phyloP scores from a whole-genome alignment of 148 eudicot genomes.

The Arctostaphylos glauca region DNA sequence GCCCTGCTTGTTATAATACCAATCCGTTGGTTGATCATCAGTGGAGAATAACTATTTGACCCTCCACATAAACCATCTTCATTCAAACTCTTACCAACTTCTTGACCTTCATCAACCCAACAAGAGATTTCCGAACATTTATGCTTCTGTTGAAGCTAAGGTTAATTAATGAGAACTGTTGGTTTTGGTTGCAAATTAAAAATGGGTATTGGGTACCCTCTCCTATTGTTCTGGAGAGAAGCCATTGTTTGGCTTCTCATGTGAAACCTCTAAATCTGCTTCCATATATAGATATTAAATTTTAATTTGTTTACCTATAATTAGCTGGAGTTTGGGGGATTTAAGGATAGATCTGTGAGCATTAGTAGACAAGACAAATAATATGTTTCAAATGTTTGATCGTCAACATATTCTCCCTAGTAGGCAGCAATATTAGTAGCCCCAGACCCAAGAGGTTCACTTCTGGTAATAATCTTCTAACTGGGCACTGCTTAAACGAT shows the following conservation, averaged over 20 bases:
- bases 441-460: background rate
- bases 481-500: background rate
- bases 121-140: too few relatives aligned
- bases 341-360: background rate
- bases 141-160: too few relatives aligned
- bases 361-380: conserved; percentile 18
- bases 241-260: conserved; percentile 12
- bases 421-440: conserved; percentile 38
- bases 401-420: conserved; percentile 54
- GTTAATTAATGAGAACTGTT: background rate
- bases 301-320: background rate
- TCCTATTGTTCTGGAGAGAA: background rate
- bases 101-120: too few relatives aligned
- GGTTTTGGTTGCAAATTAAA: conserved; percentile 2
- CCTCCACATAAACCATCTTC: too few relatives aligned
- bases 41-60: too few relatives aligned
- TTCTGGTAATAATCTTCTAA: conserved; percentile 6
- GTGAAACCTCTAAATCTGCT: background rate
- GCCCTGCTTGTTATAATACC: too few relatives aligned
- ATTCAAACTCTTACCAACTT: too few relatives aligned
- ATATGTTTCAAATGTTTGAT: conserved; percentile 79
- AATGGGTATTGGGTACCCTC: conserved; percentile 17
- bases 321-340: background rate
- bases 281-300: background rate
- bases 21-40: too few relatives aligned